Base-by-base conservation (phyloP, 2,329 filamentous ascomycete species). In the Aureobasidium sp. region DNA sequence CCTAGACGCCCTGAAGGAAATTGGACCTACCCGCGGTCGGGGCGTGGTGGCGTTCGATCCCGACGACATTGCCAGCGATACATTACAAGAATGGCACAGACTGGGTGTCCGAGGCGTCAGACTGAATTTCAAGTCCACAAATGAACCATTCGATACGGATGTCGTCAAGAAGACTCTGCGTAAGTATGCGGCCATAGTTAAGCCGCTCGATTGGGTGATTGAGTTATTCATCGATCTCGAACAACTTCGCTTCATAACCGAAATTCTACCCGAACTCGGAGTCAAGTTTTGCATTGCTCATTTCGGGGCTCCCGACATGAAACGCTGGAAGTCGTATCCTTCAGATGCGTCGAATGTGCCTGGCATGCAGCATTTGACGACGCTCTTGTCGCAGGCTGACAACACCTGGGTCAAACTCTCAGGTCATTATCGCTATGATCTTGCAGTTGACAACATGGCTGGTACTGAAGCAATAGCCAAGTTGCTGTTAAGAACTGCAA, bases 281-380 rank as follows among this genome's bases (percentile, higher is more conserved):
- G 75, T 84, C 19, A 78, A 77, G 47, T 69, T 84, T 38, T 84
- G 80, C 63, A 76, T 86, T 66, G 84, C 84, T 66, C 84, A 86
- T 66, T 81, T 85, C 62, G 83, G 81, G 7, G 57, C 47, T 51
- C 57, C 54, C 8, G 46, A 60, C 19, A 40, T 74, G 42, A 57
- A 37, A 23, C 25, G 51, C 69, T 69, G 1, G 65, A 83, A 10
- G 5, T 38, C 35, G 62, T 40, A 53, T 53, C 49, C 49, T 29
- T 38, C 49, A 27, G 35, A 53, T 19, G 49, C 49, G 15, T 53
- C 64, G 6, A 62, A 65, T 38, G 50, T 49, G 11, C 57, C 43
- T n/a, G 82, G 81, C 0, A 84, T 84, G 65, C 63, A 68, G 2
- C 75, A 78, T 0, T 67, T 84, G 37, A 68, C 81, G 1, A 68